phyloP scores from a whole-genome alignment of 257 asterid genomes.

The Perilla frutescens region DNA sequence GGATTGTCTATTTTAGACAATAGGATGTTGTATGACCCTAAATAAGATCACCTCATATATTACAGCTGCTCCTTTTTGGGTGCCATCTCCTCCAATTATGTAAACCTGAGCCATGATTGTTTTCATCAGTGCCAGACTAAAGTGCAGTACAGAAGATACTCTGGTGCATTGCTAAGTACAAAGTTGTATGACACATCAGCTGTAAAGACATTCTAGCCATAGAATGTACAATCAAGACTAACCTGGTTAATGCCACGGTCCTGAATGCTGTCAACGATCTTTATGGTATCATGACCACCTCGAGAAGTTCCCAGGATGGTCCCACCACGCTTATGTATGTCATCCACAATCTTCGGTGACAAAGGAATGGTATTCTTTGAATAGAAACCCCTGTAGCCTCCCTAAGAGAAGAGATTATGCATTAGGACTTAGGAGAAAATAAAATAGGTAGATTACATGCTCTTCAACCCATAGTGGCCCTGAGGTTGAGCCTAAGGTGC shows the following conservation, averaged over 20 bases:
- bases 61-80: slow-evolving; percentile 87
- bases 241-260: slow-evolving; percentile 97
- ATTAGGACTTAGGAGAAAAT: slow-evolving; percentile 30
- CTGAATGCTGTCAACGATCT: slow-evolving; percentile 93
- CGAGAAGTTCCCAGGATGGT: slow-evolving; percentile 92
- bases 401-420: slow-evolving; percentile 44
- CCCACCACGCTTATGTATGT: slow-evolving; percentile 97
- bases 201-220: slow-evolving; percentile 16
- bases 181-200: slow-evolving; percentile 8
- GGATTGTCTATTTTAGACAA: slow-evolving; percentile 5
- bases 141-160: slow-evolving; percentile 23
- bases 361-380: slow-evolving; percentile 55
- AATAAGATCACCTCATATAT: slow-evolving; percentile 74
- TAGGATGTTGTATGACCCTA: too few relatives aligned
- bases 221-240: slow-evolving; percentile 28
- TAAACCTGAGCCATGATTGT: slow-evolving; percentile 63
- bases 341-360: slow-evolving; percentile 65
- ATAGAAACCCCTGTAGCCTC: slow-evolving; percentile 65
- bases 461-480: slow-evolving; percentile 9
- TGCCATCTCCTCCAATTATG: slow-evolving; percentile 97
- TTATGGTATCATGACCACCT: slow-evolving; percentile 89
- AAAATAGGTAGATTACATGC: background rate
- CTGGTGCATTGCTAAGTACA: slow-evolving; percentile 27
- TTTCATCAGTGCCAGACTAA: slow-evolving; percentile 38
- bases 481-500: too few relatives aligned